Conservation (phyloP, 106 monocot genomes). For the Dioscorea zingiberensis region DNA sequence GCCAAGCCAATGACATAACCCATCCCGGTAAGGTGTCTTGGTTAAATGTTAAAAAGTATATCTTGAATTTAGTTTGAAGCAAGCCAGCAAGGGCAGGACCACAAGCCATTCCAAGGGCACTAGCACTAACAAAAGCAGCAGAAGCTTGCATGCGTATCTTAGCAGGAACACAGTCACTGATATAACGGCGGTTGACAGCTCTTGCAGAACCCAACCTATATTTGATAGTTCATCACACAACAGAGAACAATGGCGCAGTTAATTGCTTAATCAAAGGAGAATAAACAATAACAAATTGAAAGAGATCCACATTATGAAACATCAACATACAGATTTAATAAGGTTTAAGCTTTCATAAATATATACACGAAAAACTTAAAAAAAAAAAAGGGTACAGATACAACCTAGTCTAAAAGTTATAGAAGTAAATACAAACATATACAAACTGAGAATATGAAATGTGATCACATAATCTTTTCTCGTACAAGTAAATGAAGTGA, state of each 20-base stretch:
- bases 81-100: conserved; percentile 96
- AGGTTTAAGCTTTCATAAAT: too few relatives aligned
- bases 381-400: too few relatives aligned
- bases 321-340: too few relatives aligned
- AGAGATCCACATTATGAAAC: too few relatives aligned
- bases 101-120: conserved; percentile 99
- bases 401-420: not conserved
- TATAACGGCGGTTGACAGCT: conserved; percentile 94
- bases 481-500: not conserved
- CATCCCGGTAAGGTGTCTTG: conserved; percentile 90
- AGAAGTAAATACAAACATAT: not conserved
- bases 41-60: conserved; percentile 67
- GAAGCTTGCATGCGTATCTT: conserved; percentile 93
- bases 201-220: conserved; percentile 93
- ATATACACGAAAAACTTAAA: too few relatives aligned
- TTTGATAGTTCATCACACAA: too few relatives aligned
- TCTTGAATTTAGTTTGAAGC: conserved; percentile 85
- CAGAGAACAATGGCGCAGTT: too few relatives aligned
- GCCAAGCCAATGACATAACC: conserved; percentile 93
- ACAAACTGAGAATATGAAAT: not conserved
- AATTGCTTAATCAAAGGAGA: too few relatives aligned
- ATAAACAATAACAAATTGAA: too few relatives aligned
- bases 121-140: conserved; percentile 96
- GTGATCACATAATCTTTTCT: not conserved
- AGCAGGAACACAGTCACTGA: conserved; percentile 92